Evolutionary conservation across 495 filamentous ascomycete species (phyloP).

Genomic region (Daldinia loculata): DNA sequence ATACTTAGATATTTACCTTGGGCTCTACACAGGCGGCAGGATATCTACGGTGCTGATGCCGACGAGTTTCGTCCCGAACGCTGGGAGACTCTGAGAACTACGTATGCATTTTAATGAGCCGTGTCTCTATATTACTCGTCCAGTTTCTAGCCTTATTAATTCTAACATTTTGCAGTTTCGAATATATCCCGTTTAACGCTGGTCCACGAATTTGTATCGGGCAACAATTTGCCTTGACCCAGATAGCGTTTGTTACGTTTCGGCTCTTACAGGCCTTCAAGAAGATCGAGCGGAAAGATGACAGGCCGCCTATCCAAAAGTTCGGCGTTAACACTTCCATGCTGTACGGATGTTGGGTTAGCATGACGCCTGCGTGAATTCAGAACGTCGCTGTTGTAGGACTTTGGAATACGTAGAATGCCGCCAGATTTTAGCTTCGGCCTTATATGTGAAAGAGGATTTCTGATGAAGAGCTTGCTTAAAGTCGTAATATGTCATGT

Average conservation of each 20-base stretch:
- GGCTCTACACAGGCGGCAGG: constrained; percentile 54
- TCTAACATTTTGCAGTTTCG: constrained; percentile 55
- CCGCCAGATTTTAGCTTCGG: background rate
- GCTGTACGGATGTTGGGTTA: constrained; percentile 51
- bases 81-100: constrained; percentile 50
- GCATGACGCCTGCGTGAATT: constrained; percentile 38
- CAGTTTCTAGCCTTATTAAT: background rate
- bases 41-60: constrained; percentile 56
- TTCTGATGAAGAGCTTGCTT: background rate
- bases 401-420: too few species aligned
- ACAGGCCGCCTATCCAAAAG: constrained; percentile 47
- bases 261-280: constrained; percentile 68
- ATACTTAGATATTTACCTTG: constrained; percentile 57
- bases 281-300: constrained; percentile 58
- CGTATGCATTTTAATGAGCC: constrained; percentile 14
- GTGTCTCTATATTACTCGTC: background rate
- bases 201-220: constrained; percentile 70
- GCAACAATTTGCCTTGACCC: constrained; percentile 67
- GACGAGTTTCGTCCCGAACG: constrained; percentile 57
- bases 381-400: background rate
- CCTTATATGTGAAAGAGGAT: too few species aligned
- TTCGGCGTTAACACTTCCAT: constrained; percentile 49
- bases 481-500: constrained; percentile 14
- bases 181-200: constrained; percentile 70
- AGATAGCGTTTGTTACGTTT: constrained; percentile 66